Conservation (phyloP, 495 filamentous ascomycete species). For the Xylaria cubensis region DNA sequence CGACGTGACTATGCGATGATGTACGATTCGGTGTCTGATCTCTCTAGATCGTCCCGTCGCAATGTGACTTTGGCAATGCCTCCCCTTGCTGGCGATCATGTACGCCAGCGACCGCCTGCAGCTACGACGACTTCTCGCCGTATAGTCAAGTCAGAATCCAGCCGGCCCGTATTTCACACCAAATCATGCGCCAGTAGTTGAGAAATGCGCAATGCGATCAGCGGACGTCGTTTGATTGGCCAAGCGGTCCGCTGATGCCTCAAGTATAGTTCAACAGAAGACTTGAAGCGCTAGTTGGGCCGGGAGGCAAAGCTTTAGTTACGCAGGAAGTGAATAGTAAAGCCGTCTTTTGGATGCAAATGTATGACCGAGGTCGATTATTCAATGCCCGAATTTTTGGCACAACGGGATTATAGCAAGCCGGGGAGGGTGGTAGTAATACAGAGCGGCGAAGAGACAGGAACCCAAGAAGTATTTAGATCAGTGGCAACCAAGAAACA, state of each 20-base stretch:
- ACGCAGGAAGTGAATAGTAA: not conserved
- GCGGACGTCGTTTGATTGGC: not conserved
- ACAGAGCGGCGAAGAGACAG: slow-evolving; percentile 1
- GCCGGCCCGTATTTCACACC: not conserved
- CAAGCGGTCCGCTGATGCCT: not conserved
- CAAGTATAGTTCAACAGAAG: not conserved
- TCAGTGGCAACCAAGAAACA: slow-evolving; percentile 16
- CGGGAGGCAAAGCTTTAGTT: not conserved
- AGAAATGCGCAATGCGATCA: slow-evolving; percentile 1
- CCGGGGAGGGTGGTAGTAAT: not conserved
- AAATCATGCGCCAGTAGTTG: not conserved
- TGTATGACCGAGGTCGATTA: not conserved
- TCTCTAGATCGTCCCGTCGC: slow-evolving; percentile 4
- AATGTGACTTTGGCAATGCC: not conserved
- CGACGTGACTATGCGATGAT: not conserved
- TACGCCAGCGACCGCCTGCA: not conserved
- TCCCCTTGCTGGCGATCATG: slow-evolving; percentile 17
- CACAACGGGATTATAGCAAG: not conserved
- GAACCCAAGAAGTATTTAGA: slow-evolving; percentile 17
- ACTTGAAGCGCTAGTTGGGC: not conserved
- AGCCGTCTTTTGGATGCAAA: not conserved
- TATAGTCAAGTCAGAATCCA: not conserved
- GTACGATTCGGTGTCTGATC: slow-evolving; percentile 15
- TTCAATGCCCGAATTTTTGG: not conserved
- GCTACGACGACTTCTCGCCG: not conserved